Base-by-base conservation (phyloP, 2,329 filamentous ascomycete genomes). In the Venturia pyrina region DNA sequence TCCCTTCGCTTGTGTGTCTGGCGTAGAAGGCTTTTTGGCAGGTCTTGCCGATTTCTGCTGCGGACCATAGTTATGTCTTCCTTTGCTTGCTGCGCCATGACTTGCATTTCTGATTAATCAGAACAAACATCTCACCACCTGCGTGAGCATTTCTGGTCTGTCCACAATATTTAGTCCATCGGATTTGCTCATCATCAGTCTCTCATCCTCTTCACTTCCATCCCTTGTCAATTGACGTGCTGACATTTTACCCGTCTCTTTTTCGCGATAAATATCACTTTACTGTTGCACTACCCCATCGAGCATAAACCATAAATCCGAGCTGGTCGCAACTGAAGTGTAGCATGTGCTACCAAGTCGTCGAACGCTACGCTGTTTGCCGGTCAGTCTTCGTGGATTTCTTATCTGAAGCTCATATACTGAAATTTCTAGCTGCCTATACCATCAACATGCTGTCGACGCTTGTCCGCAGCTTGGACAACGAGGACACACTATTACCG, bases 371-470 rank as follows among this genome's bases (percentile, higher is more conserved):
- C 81, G 87, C 91, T 65, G 57, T 66, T 32, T 66, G 64, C 57
- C 48, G 63, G 63, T 65, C 8, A 65, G 43, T 19, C 4, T 21
- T 17, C 19, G 7, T 21, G 13, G 15, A 17, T 19, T 10, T 28
- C 43, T 10, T 19, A n/a, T 24, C 44, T 43, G 37, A 59, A 7
- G 21, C 19, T 17, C 24, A 48, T 24, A 5, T 44, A 57, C 50
- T 65, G 15, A 65, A 37, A 50, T 17, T 44, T 21, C 40, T 34
- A 66, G 87, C 69, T 96, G 92, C 78, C 83, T 93, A 71, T 96
- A 96, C 81, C 91, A 93, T 81, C 84, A 88, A 73, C 93, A 96
- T 75, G 87, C 90, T 61, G 83, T 96, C 71, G 92, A 96, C 73
- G 89, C 89, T 68, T 96, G 92, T 75, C 81, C 86, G 62, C 82